These are phyloP conservation scores for Pedinophyceae sp. DNA, from an alignment of 139 green algal species.

Conservation along the genomic window DNA sequence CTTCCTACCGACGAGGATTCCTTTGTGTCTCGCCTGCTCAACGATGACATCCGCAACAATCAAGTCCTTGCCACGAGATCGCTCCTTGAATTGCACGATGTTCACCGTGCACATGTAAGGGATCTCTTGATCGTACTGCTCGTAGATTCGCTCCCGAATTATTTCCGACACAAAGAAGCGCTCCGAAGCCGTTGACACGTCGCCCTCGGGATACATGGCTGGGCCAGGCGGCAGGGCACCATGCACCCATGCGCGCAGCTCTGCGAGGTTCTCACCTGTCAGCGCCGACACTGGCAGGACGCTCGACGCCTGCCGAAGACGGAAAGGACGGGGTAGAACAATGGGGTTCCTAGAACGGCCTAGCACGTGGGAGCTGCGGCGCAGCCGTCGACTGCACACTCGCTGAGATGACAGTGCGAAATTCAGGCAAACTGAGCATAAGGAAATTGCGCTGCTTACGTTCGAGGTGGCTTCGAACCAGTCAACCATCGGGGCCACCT, in stretches of 20 bases:
- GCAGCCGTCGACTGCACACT: no score
- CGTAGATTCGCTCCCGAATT: constrained; percentile 88
- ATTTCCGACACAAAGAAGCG: constrained; percentile 95
- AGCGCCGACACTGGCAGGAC: background rate
- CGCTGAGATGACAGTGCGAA: no score
- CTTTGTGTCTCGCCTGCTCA: constrained; percentile 45
- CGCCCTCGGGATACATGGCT: constrained; percentile 63
- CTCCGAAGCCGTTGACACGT: constrained; percentile 26
- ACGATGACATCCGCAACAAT: constrained; percentile 29
- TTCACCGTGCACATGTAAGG: constrained; percentile 69
- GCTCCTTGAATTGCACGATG: constrained; percentile 58
- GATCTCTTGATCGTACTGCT: constrained; percentile 80
- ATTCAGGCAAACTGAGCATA: no score
- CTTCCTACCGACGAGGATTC: constrained; percentile 61
- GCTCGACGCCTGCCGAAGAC: background rate
- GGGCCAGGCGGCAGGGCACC: constrained; percentile 49
- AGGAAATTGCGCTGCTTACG: no score
- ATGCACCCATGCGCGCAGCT: constrained; percentile 31
- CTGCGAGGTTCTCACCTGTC: background rate
- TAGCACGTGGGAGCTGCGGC: no score
- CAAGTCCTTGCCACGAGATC: constrained; percentile 50
- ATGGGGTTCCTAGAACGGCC: no score
- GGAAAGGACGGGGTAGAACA: background rate
- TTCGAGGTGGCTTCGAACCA: constrained; percentile 20
- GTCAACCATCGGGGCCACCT: constrained; percentile 20